These are phyloP conservation scores for Oenanthe sinensis DNA, from an alignment of 129 eudicot species.

Conservation along the genomic window DNA sequence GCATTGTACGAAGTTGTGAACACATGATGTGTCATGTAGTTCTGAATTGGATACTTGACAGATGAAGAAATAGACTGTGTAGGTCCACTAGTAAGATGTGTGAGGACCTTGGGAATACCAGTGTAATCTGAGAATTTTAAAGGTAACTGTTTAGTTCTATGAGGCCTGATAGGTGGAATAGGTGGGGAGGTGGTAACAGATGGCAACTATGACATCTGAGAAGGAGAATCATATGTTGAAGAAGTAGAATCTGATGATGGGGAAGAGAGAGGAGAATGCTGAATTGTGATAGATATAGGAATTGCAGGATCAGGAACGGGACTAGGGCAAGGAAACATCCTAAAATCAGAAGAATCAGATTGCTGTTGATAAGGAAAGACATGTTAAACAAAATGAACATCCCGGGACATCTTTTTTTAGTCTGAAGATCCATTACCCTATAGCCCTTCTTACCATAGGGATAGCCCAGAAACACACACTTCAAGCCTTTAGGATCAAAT, in stretches of 20 bases:
- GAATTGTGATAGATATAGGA: too few species aligned
- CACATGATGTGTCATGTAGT: background rate
- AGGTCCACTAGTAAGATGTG: too few species aligned
- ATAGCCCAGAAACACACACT: background rate
- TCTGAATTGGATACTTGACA: background rate
- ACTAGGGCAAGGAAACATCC: too few species aligned
- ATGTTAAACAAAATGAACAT: too few species aligned
- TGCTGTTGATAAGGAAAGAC: background rate
- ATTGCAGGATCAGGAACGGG: too few species aligned
- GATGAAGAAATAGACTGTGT: too few species aligned
- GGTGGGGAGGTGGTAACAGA: too few species aligned
- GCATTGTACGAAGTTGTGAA: background rate
- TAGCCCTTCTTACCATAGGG: background rate
- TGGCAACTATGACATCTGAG: too few species aligned
- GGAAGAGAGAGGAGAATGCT: too few species aligned
- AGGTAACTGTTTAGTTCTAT: background rate
- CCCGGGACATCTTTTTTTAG: background rate
- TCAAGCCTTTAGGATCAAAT: background rate
- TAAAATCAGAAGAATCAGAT: fast-evolving
- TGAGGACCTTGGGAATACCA: background rate
- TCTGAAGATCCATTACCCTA: background rate
- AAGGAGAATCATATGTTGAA: too few species aligned
- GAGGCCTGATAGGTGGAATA: too few species aligned
- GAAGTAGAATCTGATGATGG: too few species aligned
- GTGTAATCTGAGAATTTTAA: background rate